Percentiles rank a stretch among this genome's conserved stretches.
Conservation (phyloP, 2,329 filamentous ascomycete genomes). For the Penicillium brasilianum region DNA sequence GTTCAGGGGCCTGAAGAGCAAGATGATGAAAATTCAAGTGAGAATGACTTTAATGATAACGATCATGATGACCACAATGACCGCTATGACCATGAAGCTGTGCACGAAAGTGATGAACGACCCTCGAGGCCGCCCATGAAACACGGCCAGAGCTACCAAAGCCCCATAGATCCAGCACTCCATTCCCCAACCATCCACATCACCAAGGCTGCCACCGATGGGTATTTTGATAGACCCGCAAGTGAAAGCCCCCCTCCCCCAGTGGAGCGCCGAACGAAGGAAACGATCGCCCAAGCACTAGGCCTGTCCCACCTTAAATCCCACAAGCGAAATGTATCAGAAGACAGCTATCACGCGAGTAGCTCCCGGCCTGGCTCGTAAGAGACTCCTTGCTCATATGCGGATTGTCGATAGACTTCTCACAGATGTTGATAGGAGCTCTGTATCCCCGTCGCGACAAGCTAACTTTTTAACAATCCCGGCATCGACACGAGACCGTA, state of each 20-base stretch:
- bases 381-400: not conserved
- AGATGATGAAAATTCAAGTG: slow-evolving; percentile 5
- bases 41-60: not conserved
- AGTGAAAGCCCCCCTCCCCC: slow-evolving; percentile 27
- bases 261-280: slow-evolving; percentile 8
- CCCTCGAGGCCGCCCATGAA: slow-evolving; percentile 28
- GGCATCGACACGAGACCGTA: slow-evolving; percentile 29
- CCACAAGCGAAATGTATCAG: slow-evolving; percentile 23
- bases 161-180: slow-evolving; percentile 6
- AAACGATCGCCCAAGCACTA: slow-evolving; percentile 19
- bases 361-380: slow-evolving; percentile 28
- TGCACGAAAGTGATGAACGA: slow-evolving; percentile 9
- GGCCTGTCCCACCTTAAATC: slow-evolving; percentile 15
- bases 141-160: slow-evolving; percentile 33
- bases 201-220: slow-evolving; percentile 32
- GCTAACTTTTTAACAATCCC: slow-evolving; percentile 34
- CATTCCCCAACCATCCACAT: slow-evolving; percentile 39
- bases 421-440: slow-evolving; percentile 10
- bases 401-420: not conserved
- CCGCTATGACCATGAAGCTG: not conserved
- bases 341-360: slow-evolving; percentile 24
- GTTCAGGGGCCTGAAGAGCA: slow-evolving; percentile 14
- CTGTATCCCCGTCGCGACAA: slow-evolving; percentile 27
- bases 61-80: not conserved
- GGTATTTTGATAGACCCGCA: slow-evolving; percentile 24